Conservation (phyloP, 352 stramenopile species). For the Bremia lactucae region DNA sequence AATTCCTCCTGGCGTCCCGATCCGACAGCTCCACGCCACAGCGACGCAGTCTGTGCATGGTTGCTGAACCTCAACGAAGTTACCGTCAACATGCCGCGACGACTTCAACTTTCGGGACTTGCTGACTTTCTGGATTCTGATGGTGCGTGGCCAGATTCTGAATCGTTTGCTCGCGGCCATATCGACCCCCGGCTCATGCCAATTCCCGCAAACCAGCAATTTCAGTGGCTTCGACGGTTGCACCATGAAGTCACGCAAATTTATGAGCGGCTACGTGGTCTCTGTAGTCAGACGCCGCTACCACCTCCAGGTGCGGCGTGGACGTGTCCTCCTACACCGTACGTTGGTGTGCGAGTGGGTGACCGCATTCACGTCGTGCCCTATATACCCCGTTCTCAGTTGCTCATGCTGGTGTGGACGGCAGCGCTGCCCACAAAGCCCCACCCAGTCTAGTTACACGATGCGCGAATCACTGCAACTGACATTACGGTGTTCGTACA, state of each 20-base stretch:
- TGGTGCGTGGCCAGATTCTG: neutral
- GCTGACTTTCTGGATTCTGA: neutral
- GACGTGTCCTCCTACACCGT: neutral
- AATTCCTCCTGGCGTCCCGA: neutral
- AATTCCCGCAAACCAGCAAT: neutral
- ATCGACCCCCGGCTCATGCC: neutral
- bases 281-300: neutral
- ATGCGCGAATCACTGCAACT: neutral
- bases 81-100: neutral
- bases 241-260: neutral
- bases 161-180: neutral
- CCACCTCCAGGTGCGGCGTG: neutral
- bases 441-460: neutral
- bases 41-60: neutral
- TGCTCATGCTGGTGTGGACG: neutral
- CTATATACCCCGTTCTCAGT: neutral
- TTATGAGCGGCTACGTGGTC: neutral
- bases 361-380: neutral
- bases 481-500: neutral
- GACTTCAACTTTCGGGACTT: neutral
- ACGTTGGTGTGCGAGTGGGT: neutral
- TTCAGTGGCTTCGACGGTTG: neutral
- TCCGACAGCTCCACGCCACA: neutral
- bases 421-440: neutral
- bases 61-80: neutral